phyloP scores from a whole-genome alignment of 2,329 filamentous ascomycete genomes.

The Camptophora hylomeconis region DNA sequence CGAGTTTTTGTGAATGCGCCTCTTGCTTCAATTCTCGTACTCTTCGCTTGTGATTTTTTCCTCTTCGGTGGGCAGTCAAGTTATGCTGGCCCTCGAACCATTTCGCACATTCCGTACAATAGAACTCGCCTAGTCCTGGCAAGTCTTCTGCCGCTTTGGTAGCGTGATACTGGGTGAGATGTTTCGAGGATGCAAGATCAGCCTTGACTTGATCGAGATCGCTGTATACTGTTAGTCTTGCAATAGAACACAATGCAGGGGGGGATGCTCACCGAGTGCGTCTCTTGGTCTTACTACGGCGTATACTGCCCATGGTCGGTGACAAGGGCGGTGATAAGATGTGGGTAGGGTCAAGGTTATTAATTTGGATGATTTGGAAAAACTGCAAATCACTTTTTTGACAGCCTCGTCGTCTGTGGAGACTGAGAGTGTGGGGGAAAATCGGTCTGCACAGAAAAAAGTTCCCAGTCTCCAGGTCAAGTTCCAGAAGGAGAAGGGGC shows the following conservation, averaged over 20 bases:
- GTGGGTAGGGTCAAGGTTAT: too few relatives aligned
- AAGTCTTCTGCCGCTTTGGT: conserved; percentile 75
- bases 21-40: conserved; percentile 71
- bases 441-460: too few relatives aligned
- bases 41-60: conserved; percentile 88
- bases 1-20: conserved; percentile 74
- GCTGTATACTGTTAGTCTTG: conserved; percentile 34
- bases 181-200: conserved; percentile 65
- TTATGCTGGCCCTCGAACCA: conserved; percentile 84
- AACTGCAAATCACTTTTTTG: too few relatives aligned
- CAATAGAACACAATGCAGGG: conserved; percentile 9
- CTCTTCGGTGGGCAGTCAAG: conserved; percentile 61
- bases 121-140: conserved; percentile 71
- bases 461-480: too few relatives aligned
- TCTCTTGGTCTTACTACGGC: conserved; percentile 61
- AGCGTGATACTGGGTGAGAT: conserved; percentile 66
- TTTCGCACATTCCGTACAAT: conserved; percentile 88
- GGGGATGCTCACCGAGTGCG: conserved; percentile 45
- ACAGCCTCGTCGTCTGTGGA: too few relatives aligned
- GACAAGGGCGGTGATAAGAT: too few relatives aligned
- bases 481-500: too few relatives aligned
- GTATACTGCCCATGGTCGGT: conserved; percentile 50
- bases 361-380: too few relatives aligned
- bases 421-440: too few relatives aligned
- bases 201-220: conserved; percentile 86